These are phyloP conservation scores for Fraxinus sp. DNA, from an alignment of 305 asterid species.

Conservation along the genomic window DNA sequence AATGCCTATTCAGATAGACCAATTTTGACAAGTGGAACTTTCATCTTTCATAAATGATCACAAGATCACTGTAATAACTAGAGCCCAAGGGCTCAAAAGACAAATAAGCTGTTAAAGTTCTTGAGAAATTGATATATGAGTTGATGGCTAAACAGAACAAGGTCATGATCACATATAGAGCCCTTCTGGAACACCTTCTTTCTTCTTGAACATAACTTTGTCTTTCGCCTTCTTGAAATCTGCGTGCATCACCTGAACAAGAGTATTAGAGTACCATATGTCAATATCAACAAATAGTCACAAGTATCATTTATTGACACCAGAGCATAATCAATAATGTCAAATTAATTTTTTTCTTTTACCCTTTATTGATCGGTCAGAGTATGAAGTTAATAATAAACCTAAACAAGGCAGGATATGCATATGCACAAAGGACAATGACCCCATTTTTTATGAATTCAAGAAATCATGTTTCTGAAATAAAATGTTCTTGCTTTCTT, in stretches of 20 bases:
- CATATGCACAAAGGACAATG: not conserved
- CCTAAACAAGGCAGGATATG: not conserved
- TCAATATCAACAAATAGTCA: not conserved
- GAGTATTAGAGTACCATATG: not conserved
- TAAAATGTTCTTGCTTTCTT: not conserved
- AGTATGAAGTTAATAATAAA: not conserved
- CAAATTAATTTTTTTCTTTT: not conserved
- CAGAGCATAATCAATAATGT: not conserved
- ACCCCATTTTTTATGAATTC: not conserved
- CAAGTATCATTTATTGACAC: not conserved
- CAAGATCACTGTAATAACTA: not conserved
- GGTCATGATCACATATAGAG: slow-evolving; percentile 40
- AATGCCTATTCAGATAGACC: not conserved
- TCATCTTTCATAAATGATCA: not conserved
- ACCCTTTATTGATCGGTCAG: not conserved
- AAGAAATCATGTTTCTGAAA: not conserved
- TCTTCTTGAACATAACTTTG: slow-evolving; percentile 58
- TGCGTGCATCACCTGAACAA: slow-evolving; percentile 34
- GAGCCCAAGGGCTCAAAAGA: not conserved
- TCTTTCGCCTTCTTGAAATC: slow-evolving; percentile 58
- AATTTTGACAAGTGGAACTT: not conserved
- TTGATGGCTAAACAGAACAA: not conserved
- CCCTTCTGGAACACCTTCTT: slow-evolving; percentile 55
- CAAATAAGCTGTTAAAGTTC: not conserved
- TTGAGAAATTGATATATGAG: not conserved